Conservation (phyloP, 2,329 filamentous ascomycete genomes). For the Calonectria henricotiae region DNA sequence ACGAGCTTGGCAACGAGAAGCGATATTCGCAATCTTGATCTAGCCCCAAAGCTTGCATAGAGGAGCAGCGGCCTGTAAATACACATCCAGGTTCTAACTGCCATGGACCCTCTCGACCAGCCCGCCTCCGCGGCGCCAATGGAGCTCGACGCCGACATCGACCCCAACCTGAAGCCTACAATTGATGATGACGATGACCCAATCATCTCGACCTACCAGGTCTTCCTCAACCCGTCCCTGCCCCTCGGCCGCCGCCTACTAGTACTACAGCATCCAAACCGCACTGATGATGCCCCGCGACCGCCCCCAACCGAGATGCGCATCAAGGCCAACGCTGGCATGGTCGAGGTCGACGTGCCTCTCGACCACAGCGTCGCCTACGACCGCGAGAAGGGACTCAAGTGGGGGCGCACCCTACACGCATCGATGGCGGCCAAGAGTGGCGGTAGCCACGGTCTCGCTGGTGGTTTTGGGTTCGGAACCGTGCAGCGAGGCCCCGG, state of each 20-base stretch:
- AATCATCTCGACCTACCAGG: constrained; percentile 82
- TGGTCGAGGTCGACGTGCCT: constrained; percentile 94
- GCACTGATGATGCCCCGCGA: constrained; percentile 70
- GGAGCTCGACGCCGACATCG: constrained; percentile 47
- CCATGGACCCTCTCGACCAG: constrained; percentile 42
- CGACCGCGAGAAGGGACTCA: constrained; percentile 85
- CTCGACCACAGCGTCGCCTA: constrained; percentile 82
- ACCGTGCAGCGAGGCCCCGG: constrained; percentile 61
- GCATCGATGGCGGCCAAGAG: constrained; percentile 73
- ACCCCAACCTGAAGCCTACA: constrained; percentile 40
- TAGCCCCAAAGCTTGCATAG: not conserved
- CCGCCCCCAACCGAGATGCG: constrained; percentile 80
- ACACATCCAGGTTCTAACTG: not conserved
- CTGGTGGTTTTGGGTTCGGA: constrained; percentile 81
- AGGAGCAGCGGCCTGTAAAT: not conserved
- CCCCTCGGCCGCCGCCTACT: constrained; percentile 77
- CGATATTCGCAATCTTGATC: not conserved
- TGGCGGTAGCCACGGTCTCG: constrained; percentile 79
- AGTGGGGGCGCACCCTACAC: constrained; percentile 85
- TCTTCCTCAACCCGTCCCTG: constrained; percentile 86
- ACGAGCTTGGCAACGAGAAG: constrained; percentile 4
- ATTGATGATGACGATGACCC: constrained; percentile 72
- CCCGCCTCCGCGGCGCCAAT: constrained; percentile 42
- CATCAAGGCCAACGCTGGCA: constrained; percentile 85
- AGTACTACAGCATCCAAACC: constrained; percentile 92